Evolutionary conservation across 2,329 filamentous ascomycete genomes (phyloP), one percentile per base, ranked within the genome.

Genomic region (Torrubiellomyces zombiae): DNA sequence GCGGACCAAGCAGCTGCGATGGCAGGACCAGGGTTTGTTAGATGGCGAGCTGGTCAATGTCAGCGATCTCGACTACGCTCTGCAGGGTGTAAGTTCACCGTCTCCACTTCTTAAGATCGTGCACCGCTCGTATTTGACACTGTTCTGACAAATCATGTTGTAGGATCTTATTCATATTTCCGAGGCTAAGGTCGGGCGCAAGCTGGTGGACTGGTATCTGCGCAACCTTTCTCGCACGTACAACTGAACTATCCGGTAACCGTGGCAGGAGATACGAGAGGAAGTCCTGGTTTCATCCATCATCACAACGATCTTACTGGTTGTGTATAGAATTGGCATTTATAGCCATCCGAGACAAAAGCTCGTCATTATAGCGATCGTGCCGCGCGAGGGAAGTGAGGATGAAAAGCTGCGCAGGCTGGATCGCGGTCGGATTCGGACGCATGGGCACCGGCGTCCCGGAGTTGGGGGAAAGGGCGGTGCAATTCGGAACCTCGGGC

Each of bases 141-240:
- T 22, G 20, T 18, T 11, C 15, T 16, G 16, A 28, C 40, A 48
- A 39, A 48, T 33, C 8, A 15, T 19, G 9, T 9, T 18, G 23
- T 40, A 83, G 77, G 86, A 98, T 50, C 61, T 98, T 44, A 98
- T 98, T 52, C 89, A 98, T 58, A 89, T 98, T 41, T 94, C 86
- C 30, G 89, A 98, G 60, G 86, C 86, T 39, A 98, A 98, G 75
- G 83, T 94, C 32, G 89, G 89, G 48, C 72, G 89, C 44, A 91
- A 89, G 61, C 63, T 98, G 45, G 86, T 98, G 37, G 89, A 98
- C 58, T 98, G 89, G 89, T 98, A 98, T 56, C 70, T 98, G 49
- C 76, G 89, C 50, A 98, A 98, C 64, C 64, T 98, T 46, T 80
- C 85, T 32, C 76, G 89, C 51, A 91, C 85, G 30, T 98, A 98